Evolutionary conservation across 73 alveolate species (phyloP), one percentile per base, ranked within the genome.

Genomic region (Blepharisma japonicum): DNA sequence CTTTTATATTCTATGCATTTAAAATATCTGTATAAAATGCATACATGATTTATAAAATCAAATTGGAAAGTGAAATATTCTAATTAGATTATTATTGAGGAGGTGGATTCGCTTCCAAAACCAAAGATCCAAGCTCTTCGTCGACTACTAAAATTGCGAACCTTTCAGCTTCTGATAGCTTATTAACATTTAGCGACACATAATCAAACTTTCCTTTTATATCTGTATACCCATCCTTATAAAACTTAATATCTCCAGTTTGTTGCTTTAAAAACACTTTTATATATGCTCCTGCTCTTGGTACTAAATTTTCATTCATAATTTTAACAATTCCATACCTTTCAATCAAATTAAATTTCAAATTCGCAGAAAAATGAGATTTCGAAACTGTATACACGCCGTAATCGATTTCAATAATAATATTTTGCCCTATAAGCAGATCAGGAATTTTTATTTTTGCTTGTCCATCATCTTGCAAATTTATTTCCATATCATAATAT

Each of bases 171-270:
- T 88, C 79, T 20, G 80, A 79, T 48, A 94, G 46, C 42, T 79
- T 71, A 56, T 89, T 77, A 67, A 91, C 88, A 77, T 88, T 92
- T 42, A 88, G 71, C 14, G 94, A 80, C 9, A 92, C 96, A 80
- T 94, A 94, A 80, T 95, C 97, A 61, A 95, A 95, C 77, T 91
- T 90, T 48, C 99, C 99, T 77, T 96, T 89, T 46, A 95, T 68
- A 86, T 95, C 99, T 9, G 98, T 95, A 83, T 86, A 95, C 25
- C 99, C 99, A 80, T 95, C 99, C 74, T 91, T 94, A 80, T 85
- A 94, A 91, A 92, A 95, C 14, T 83, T 84, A 54, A 66, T 78
- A 21, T 84, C 81, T 38, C 88, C 86, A 49, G 45, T 77, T 67
- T 86, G 81, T 56, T 81, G 77, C 81, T 92, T 88, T 25, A 90